Conservation (phyloP, 495 filamentous ascomycete genomes). For the Aspergillus saccharolyticus region DNA sequence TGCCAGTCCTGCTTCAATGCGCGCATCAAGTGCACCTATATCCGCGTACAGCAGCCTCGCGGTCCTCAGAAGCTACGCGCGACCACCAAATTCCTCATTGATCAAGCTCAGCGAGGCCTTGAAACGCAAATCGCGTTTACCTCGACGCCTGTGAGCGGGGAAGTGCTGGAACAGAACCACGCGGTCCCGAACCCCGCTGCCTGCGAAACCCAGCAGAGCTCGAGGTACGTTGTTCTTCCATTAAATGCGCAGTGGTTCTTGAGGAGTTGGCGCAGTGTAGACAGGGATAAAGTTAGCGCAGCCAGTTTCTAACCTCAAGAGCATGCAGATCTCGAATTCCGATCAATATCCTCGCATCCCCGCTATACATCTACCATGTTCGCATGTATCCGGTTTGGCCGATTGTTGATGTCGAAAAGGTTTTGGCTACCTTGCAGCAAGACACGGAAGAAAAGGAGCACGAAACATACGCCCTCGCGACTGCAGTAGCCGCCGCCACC, state of each 20-base stretch:
- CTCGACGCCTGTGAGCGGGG: constrained; percentile 1
- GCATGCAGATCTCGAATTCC: constrained; percentile 19
- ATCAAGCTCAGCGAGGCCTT: constrained; percentile 11
- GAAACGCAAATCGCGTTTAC: background rate
- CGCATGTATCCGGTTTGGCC: constrained; percentile 47
- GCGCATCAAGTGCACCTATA: constrained; percentile 37
- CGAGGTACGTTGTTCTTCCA: background rate
- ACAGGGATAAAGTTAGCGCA: too few species aligned
- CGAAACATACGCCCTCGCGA: constrained; percentile 38
- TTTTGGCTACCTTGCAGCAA: constrained; percentile 31
- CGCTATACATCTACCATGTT: constrained; percentile 37
- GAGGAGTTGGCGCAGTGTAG: too few species aligned
- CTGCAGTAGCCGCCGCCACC: constrained; percentile 39
- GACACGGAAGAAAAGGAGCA: constrained; percentile 24
- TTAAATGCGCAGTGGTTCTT: too few species aligned
- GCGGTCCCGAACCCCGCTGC: background rate
- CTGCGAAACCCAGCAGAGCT: background rate
- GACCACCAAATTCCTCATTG: constrained; percentile 24
- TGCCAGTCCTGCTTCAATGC: constrained; percentile 28
- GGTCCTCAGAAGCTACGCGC: constrained; percentile 32
- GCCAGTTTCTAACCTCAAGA: background rate
- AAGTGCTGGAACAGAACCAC: background rate
- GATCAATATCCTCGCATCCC: constrained; percentile 16
- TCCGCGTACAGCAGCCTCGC: constrained; percentile 26
- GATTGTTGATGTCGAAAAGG: constrained; percentile 37